Conservation (phyloP, 345 rosid genomes). For the Brassica nigra region DNA sequence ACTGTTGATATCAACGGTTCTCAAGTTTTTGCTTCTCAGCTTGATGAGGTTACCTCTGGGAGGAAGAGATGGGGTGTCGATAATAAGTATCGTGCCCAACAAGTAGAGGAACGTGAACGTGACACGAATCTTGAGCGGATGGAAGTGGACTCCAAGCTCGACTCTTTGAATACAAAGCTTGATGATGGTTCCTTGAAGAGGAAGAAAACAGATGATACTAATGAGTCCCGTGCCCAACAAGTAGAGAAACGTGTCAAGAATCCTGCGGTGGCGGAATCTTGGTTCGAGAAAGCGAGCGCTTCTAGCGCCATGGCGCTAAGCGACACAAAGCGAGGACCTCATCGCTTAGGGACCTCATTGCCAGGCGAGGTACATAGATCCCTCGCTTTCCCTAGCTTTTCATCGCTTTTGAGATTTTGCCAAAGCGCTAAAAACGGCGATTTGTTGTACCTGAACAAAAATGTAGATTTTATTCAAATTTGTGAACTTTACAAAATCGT, state of each 20-base stretch:
- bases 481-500: too few relatives aligned
- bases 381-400: too few relatives aligned
- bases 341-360: too few relatives aligned
- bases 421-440: too few relatives aligned
- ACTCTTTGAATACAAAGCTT: background rate
- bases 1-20: background rate
- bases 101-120: background rate
- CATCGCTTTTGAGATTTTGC: too few relatives aligned
- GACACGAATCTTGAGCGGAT: background rate
- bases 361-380: too few relatives aligned
- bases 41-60: background rate
- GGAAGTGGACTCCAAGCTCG: too few relatives aligned
- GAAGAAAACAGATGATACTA: background rate
- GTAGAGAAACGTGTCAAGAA: background rate
- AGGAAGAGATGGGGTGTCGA: background rate
- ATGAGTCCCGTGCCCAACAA: background rate
- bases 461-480: too few relatives aligned
- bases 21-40: constrained; percentile 25
- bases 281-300: too few relatives aligned
- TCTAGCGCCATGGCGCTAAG: too few relatives aligned
- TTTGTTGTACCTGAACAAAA: background rate
- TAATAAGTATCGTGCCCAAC: background rate
- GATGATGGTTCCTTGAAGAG: background rate
- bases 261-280: too few relatives aligned
- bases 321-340: too few relatives aligned